Evolutionary conservation across 2,329 filamentous ascomycete genomes (phyloP), one percentile per base, ranked within the genome.

Genomic region (Aspergillus sp.): DNA sequence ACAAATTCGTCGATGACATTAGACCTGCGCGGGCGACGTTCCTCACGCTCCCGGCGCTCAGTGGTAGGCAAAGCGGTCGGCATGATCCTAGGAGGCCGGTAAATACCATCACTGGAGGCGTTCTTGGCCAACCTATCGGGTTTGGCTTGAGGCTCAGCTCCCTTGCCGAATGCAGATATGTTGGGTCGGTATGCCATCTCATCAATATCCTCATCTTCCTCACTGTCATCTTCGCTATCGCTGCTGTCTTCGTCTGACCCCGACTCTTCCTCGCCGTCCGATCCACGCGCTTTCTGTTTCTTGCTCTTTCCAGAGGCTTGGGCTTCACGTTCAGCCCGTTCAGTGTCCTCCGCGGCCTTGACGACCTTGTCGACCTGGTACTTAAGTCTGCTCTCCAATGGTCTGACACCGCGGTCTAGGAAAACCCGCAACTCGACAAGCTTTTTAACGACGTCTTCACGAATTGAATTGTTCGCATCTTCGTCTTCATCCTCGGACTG

Each of bases 291-390:
- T 53, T 64, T 37, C 56, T 41, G 58, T 47, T 40, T 44, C 52
- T 68, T 67, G 33, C 46, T 59, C 40, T 48, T 59, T 49, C 57
- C 53, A 27, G 56, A 50, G 9, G 56, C 47, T 11, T 57, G 45
- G 4, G 52, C n/a, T 30, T 50, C 48, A 41, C 59, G 51, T 45
- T 65, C 58, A 8, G 52, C 49, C 28, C 63, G 52, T 39, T 68
- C 60, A 4, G 59, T 56, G 47, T 70, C 61, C 48, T 95, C 87
- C 31, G 90, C 90, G 0, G 89, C 88, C 50, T 89, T 86, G 13
- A 98, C 76, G 27, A 96, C 90, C 62, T 95, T 93, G 67, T 97
- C 91, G 58, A 98, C 89, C 64, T 96, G 90, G 68, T 96, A 98
- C 53, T 90, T 91, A 49, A 98, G 71, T 57, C 90, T 87, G 53